Conservation (phyloP, 108 stramenopile species). For the Cyclotella kingstonii region DNA sequence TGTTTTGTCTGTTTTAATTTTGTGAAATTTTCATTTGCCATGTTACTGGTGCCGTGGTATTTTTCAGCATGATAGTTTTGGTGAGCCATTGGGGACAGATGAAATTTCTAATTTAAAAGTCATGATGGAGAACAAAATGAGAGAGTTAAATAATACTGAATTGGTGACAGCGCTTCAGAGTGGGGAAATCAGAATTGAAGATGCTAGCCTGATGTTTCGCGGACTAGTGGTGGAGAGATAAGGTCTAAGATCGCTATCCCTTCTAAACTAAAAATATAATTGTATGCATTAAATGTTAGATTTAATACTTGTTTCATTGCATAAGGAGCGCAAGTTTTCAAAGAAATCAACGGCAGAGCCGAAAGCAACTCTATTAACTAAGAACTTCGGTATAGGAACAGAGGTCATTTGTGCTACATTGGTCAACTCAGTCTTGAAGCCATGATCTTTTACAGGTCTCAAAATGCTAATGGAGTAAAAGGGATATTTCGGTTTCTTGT, state of each 20-base stretch:
- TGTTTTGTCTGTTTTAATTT: no score
- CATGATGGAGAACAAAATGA: conserved; percentile 70
- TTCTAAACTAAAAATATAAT: not conserved
- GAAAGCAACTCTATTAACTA: conserved; percentile 25
- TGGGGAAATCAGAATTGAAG: conserved; percentile 70
- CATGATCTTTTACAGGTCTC: conserved; percentile 9
- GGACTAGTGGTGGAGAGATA: conserved; percentile 59
- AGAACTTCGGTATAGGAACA: conserved; percentile 23
- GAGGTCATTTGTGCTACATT: conserved; percentile 25
- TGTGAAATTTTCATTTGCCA: no score
- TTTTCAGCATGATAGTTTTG: conserved; percentile 71
- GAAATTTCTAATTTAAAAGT: conserved; percentile 51
- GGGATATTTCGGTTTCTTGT: conserved; percentile 9
- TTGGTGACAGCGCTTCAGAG: conserved; percentile 73
- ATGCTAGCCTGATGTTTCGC: conserved; percentile 88
- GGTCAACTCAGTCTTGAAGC: conserved; percentile 17
- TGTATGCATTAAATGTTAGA: not conserved
- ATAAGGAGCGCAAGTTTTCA: conserved; percentile 8
- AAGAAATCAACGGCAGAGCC: conserved; percentile 11
- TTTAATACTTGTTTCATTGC: not conserved
- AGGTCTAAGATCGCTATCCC: not conserved
- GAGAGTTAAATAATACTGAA: conserved; percentile 58
- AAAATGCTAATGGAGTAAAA: conserved; percentile 28
- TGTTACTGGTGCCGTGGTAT: no score
- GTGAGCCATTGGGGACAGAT: conserved; percentile 44